Base-by-base conservation (phyloP, 768 basidiomycete genomes). In the Termitomyces sp. region DNA sequence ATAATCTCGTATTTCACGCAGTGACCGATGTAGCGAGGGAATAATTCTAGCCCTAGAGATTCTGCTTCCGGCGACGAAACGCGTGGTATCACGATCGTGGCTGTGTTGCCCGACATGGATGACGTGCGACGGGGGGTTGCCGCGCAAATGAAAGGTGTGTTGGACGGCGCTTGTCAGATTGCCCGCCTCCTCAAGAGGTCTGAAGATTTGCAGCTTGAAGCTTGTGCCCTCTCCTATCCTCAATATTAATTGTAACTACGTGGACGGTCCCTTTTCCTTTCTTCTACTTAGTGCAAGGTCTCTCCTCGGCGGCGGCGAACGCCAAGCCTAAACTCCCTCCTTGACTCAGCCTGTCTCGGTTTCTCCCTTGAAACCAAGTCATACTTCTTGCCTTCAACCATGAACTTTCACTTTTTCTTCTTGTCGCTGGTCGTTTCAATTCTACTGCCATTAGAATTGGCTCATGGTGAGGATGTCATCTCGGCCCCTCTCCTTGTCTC, bases 371-470 rank as follows among this genome's bases (percentile, higher is more conserved):
- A 60, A 56, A 53, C 51, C 60, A 70, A 69, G 70, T 68, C 66
- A 70, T 64, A 61, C 59, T 51, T 54, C 56, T 60, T 66, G 48
- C 15, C 66, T 59, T 66, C 64, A 55, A 67, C 66, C 60, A 78
- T 78, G 75, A 64, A 66, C 65, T 53, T 67, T 60, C 65, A 65
- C 57, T 62, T 56, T 59, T 63, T 65, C 54, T 60, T 75, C 55
- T 60, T 55, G 57, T 70, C 77, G 76, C 77, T 80, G 75, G 77
- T 74, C 74, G 77, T 78, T 64, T 63, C 75, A 48, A 63, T 76
- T 62, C 60, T 72, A 50, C 55, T 70, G 61, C 63, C 67, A 38
- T 63, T 53, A n/a, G 28, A 68, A 55, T 58, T 50, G 28, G 63
- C 64, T 33, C 55, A 68, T 55, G 75, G 77, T 76, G 1, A 38